Evolutionary conservation across 768 basidiomycete genomes (phyloP).

Genomic region (Cyclocybe aegerita): DNA sequence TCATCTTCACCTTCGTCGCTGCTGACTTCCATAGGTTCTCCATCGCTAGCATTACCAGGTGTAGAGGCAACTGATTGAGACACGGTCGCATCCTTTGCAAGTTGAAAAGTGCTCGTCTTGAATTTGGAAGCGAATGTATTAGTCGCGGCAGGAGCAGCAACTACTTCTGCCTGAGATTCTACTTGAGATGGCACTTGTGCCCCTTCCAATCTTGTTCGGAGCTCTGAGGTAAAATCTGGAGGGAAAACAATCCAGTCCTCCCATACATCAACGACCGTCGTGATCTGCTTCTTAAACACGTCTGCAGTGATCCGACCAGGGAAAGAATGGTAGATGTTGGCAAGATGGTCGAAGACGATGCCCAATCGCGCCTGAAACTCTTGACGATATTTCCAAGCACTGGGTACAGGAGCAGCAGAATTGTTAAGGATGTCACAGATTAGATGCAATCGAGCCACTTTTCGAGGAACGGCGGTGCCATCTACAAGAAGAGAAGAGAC

Average conservation of each 20-base stretch:
- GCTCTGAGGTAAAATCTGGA: constrained; percentile 76
- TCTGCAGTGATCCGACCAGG: constrained; percentile 96
- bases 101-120: constrained; percentile 77
- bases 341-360: constrained; percentile 95
- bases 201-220: constrained; percentile 77
- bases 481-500: constrained; percentile 86
- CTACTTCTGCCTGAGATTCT: constrained; percentile 26
- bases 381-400: constrained; percentile 96
- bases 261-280: constrained; percentile 90
- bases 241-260: constrained; percentile 98
- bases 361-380: constrained; percentile 91
- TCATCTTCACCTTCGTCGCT: constrained; percentile 33
- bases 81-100: constrained; percentile 47
- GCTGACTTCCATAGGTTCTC: constrained; percentile 36
- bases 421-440: constrained; percentile 99
- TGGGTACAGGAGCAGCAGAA: constrained; percentile 89
- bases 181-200: constrained; percentile 27
- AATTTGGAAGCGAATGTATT: constrained; percentile 57
- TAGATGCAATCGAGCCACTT: constrained; percentile 91
- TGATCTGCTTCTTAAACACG: constrained; percentile 92
- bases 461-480: constrained; percentile 95
- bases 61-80: constrained; percentile 16
- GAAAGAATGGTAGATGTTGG: constrained; percentile 92
- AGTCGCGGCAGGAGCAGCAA: constrained; percentile 3
- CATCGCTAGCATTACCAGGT: constrained; percentile 32